Evolutionary conservation across 805 yeast genomes (phyloP), one percentile per base, ranked within the genome.

Genomic region (Yamadazyma tumulicola): DNA sequence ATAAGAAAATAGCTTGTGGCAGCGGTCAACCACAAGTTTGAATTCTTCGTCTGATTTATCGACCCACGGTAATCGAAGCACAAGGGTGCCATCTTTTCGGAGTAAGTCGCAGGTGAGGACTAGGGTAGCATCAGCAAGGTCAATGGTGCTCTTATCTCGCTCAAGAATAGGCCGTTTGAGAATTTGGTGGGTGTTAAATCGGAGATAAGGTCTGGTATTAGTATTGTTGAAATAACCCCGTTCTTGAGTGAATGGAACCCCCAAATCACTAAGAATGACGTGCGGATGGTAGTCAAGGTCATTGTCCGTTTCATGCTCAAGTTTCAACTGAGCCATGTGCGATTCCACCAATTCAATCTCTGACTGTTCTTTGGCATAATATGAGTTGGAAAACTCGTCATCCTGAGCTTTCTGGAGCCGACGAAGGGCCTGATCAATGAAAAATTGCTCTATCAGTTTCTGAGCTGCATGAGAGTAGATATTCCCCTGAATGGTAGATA

Each of bases 401-500:
- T 20, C 19, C 15, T 15, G 19, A 12, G 21, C 12, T 4, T 6
- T 10, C 19, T 26, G 26, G 6, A 5, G 12, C 17, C 46, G 31
- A 20, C 14, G n/a, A 12, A 51, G 31, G 12, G 57, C 53, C 8
- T 56, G 23, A 26, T 61, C 65, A 29, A 50, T 52, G 37, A 61
- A 60, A 41, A 54, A 59, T 7, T 51, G 41, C 12, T 34, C 22
- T 1, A 60, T 52, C 10, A 45, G 42, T 3, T 43, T 27, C 9
- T 57, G 65, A 5, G 62, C 38, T 26, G 56, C 56, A 44, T 69
- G 69, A 22, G 86, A 77, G 26, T 85, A 64, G n/a, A 91, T 82
- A 51, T 89, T 86, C 1, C 95, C 97, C 52, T 93, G 97, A 34
- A 89, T 70, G 0, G 89, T 63, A 6, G 82, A 73, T 0, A 82